Base-by-base conservation (phyloP, 1,139 yeast species). In the Saccharomyces uvarum region DNA sequence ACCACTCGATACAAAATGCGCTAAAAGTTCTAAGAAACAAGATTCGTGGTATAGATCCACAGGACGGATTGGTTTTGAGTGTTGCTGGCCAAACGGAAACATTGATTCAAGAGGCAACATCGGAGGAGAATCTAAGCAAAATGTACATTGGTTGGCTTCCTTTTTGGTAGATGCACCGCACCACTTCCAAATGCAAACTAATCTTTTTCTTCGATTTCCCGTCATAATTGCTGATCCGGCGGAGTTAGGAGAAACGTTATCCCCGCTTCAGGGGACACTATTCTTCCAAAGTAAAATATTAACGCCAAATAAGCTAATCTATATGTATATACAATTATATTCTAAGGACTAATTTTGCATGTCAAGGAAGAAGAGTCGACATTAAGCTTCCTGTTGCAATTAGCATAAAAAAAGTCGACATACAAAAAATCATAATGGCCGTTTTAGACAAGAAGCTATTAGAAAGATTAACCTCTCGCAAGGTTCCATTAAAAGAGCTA, bases 71-170 rank as follows among this genome's bases (percentile, higher is more conserved):
- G 50, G 89, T 97, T 0, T 81, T 93, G 75, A 88, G 95, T 71
- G 88, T 91, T 2, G 85, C 87, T 54, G 98, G 97, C 0, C 97
- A 93, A 65, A 97, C 90, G 1, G 97, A 93, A 65, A 84, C 87
- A 33, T 77, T 93, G 56, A 87, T 93, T 51, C 91, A 87, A 63
- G 89, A 87, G 59, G 95, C 99, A 0, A 79, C 88, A 0, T 83
- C 89, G 3, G 74, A 76, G 5, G 88, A 84, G 53, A 83, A 85
- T 59, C 73, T 95, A 53, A 77, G 88, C 31, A 85, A 79, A 61
- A 93, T 95, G 99, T 95, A 89, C 70, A 83, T 88, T 38, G 99
- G 99, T 2, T 93, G 99, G 99, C 80, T 88, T 65, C 85, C 98
- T 2, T 88, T 82, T 67, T 75, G 84, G 75, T 83, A 68, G 61